Evolutionary conservation across 2,329 filamentous ascomycete species (phyloP), one percentile per base, ranked within the genome.

Genomic region (Talaromyces sp.): DNA sequence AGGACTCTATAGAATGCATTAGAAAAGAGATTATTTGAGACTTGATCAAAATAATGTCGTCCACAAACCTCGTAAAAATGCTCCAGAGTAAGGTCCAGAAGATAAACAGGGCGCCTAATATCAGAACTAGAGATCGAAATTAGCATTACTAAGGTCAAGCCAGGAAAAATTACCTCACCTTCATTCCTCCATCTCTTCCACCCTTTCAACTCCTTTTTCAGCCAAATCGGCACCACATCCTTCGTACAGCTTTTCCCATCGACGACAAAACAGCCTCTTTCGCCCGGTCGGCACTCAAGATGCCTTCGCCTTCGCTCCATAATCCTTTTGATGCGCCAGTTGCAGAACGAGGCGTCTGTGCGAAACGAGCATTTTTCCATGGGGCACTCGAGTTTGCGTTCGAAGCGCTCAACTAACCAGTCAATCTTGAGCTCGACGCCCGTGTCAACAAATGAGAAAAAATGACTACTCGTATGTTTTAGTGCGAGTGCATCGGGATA

Each of bases 401-500:
- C 81, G 19, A 85, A 81, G 12, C 88, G 81, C 65, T 88, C 80
- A 61, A 90, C 78, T 4, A 90, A 78, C 88, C 88, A 91, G 60
- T 83, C 81, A 12, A 90, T 81, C 69, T 90, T 89, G 51, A 89
- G 77, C 29, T 79, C 72, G 31, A 90, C 77, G 38, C 85, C 86
- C 0, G 88, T 90, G 70, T 87, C 81, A 62, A 90, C 85, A 1
- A 89, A 73, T 54, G 72, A 67, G 74, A 86, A 87, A 70, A 90
- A 87, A 68, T 88, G 80, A 61, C 81, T 80, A 68, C 76, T 85
- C 21, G 83, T 83, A 69, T 90, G 87, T 68, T 90, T 90, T 17
- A 90, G 75, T 0, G 87, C 87, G 1, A 90, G 79, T 0, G 88
- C 88, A 63, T 91, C 88, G 0, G 88, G 88, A 63, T 90, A 90